phyloP scores from a whole-genome alignment of 1,284 basidiomycete genomes.

The Fomitiporia mediterranea region DNA sequence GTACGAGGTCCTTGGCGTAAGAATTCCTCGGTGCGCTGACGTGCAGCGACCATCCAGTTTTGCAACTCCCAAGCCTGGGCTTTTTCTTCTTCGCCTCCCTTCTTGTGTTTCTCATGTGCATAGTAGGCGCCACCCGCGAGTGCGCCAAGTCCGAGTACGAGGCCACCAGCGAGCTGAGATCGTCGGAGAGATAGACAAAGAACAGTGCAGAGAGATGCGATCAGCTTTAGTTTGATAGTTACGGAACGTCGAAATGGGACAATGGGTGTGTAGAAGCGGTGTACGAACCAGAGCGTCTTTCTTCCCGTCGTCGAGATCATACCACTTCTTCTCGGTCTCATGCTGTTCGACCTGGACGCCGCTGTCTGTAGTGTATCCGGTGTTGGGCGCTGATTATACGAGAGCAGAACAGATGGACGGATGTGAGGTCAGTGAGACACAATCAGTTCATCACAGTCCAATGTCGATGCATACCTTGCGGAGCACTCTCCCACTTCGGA shows the following conservation, averaged over 20 bases:
- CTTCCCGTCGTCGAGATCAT: slow-evolving; percentile 51
- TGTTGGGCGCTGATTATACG: slow-evolving; percentile 17
- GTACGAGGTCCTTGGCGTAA: slow-evolving; percentile 39
- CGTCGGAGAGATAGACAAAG: neutral
- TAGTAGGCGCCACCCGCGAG: slow-evolving; percentile 41
- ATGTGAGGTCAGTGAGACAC: neutral
- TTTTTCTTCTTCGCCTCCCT: slow-evolving; percentile 55
- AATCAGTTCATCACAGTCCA: neutral
- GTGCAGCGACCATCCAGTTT: slow-evolving; percentile 57
- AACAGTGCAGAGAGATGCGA: neutral
- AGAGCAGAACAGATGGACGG: slow-evolving; percentile 19
- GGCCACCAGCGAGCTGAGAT: slow-evolving; percentile 56
- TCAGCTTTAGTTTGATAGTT: neutral
- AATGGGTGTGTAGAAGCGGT: neutral
- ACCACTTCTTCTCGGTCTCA: slow-evolving; percentile 54
- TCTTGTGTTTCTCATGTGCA: slow-evolving; percentile 52
- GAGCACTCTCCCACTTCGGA: slow-evolving; percentile 7
- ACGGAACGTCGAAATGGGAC: neutral
- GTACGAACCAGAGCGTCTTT: slow-evolving; percentile 50
- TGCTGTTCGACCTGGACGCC: slow-evolving; percentile 38
- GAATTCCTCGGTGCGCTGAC: slow-evolving; percentile 47
- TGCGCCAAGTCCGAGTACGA: slow-evolving; percentile 48
- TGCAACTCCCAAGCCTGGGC: slow-evolving; percentile 45
- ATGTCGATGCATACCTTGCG: slow-evolving; percentile 2
- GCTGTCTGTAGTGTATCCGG: slow-evolving; percentile 31